Base-by-base conservation (phyloP, 176 grass and related monocot genomes). In the Lolium rigidum region DNA sequence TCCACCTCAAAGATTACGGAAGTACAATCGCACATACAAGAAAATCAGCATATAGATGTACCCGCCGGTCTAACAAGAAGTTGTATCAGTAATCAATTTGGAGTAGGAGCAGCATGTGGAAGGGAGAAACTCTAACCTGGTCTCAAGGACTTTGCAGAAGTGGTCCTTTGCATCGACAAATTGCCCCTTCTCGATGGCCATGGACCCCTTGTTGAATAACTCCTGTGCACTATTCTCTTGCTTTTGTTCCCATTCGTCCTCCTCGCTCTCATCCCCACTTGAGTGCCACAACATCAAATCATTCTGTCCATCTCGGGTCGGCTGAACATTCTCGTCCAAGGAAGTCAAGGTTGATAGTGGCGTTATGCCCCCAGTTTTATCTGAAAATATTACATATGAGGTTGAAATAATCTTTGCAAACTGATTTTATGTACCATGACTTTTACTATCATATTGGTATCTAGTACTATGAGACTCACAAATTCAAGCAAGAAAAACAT, bases 131-230 rank as follows among this genome's bases (percentile, higher is more conserved):
- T 8, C 61, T 64, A 64, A 70, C 68, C 68, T 70, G 38, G 18
- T 44, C 9, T 10, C 10, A 70, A 70, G 68, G 9, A 37, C 17
- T 1, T 41, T 10, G 17, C 20, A 10, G 37, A 70, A 70, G 61
- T 26, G 13, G 68, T 44, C 18, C 38, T 70, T 43, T 41, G 38
- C 38, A 11, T 43, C 38, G 9, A 70, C 4, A 3, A 44, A 70
- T 70, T 44, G 68, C 9, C 38, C 68, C 28, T 70, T 43, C 68
- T 44, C 68, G 4, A 70, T 70, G 68, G 68, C 68, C 38, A 43
- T 44, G 38, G 68, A 70, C 18, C 68, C 68, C 37, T 70, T n/a
- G 38, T 44, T 43, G 39, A 70, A 70, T 18, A 44, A 11, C 18
- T 70, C 68, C 3, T 65, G 25, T 57, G 61, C 24, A 70, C 9